phyloP scores from a whole-genome alignment of 2,329 filamentous ascomycete genomes.

The Arthrobotrys sphaeroides region DNA sequence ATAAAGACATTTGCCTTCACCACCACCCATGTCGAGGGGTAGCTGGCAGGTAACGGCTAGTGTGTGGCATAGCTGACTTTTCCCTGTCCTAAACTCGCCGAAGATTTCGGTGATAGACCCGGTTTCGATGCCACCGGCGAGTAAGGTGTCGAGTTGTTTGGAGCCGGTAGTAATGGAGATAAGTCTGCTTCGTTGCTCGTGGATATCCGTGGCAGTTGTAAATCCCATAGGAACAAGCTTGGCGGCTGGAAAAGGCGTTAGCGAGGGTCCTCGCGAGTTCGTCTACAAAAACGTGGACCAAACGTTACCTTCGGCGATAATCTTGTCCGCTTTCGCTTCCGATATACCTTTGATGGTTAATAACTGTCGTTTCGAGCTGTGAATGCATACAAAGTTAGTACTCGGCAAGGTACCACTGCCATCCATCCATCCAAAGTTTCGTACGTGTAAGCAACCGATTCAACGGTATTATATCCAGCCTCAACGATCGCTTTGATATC shows the following conservation, averaged over 20 bases:
- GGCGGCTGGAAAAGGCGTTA: conserved; percentile 69
- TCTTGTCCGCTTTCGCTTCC: conserved; percentile 92
- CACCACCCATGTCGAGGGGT: conserved; percentile 98
- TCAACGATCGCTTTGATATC: conserved; percentile 94
- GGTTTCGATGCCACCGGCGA: conserved; percentile 94
- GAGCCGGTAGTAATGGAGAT: conserved; percentile 98
- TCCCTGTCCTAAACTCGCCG: conserved; percentile 96
- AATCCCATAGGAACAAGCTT: conserved; percentile 99
- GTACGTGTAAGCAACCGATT: conserved; percentile 92
- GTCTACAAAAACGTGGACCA: conserved; percentile 4
- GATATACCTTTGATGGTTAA: conserved; percentile 99
- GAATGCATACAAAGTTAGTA: not conserved
- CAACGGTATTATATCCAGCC: conserved; percentile 92
- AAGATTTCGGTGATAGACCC: conserved; percentile 98
- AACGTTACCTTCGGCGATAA: conserved; percentile 80
- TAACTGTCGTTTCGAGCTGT: conserved; percentile 74
- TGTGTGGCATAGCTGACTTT: conserved; percentile 98
- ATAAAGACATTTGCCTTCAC: conserved; percentile 97
- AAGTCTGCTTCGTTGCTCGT: conserved; percentile 91
- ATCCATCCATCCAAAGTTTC: conserved; percentile 56
- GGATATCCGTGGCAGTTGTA: conserved; percentile 98
- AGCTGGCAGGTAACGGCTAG: conserved; percentile 98
- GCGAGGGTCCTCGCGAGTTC: not conserved
- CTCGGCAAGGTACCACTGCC: not conserved
- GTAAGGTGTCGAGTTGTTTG: conserved; percentile 92